Base-by-base conservation (phyloP, 2,329 filamentous ascomycete species). In the Intubia oerlemansii region DNA sequence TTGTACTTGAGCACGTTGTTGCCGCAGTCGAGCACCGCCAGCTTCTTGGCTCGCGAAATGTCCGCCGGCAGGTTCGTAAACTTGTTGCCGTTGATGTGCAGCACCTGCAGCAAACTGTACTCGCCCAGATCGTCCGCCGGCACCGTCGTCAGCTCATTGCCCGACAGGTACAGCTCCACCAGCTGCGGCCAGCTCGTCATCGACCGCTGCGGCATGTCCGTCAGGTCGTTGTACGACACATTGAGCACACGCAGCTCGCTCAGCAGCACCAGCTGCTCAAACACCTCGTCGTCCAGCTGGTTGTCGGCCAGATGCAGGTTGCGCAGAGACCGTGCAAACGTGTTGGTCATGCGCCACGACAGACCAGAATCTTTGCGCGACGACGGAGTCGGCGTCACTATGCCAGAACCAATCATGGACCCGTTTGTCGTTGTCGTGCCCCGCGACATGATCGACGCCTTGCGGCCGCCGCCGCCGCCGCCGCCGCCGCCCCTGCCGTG, bases 1-100 rank as follows among this genome's bases (percentile, higher is more conserved):
- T 98, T 98, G 62, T 98, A 98, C 50, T 95, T 98, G 32, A 98
- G 59, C 14, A 68, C 72, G 45, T 98, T 98, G 59, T 79, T 93
- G 35, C 84, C 85, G 36, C 90, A 90, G 50, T 98, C 88, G 28
- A 98, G 60, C 28, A 93, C 76, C 5, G 82, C 74, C 16, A 98
- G 64, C 49, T 88, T 88, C 51, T 82, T 79, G 25, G 92, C 81
- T 48, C 92, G 81, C 35, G 82, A 90, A 27, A 98, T 73, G 46
- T 98, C 88, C 7, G 88, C 88, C 3, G 88, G 88, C 13, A 98
- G 60, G 19, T 91, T 90, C 41, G 91, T 91, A 46, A 98, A 98
- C 46, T 91, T 88, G 55, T 98, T 98, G 46, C 76, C 79, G 53
- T 98, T 98, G 53, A 98, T 79, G 47, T 95, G 82, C 6, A 98